Base-by-base conservation (phyloP, 768 basidiomycete genomes). In the Hebeloma cylindrosporum region DNA sequence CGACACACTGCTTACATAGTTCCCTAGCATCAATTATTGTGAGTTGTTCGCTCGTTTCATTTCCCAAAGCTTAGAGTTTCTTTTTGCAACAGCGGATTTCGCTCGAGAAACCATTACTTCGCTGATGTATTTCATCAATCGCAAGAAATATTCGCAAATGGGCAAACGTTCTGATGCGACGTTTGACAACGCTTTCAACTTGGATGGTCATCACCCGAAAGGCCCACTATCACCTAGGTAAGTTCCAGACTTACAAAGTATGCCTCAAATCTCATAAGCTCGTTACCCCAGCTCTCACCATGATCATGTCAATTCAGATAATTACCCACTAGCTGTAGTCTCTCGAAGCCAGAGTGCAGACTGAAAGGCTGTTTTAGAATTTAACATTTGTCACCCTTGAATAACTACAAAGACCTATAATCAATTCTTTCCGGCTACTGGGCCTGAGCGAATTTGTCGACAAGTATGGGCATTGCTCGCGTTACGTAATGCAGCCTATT, bases 1-100 rank as follows among this genome's bases (percentile, higher is more conserved):
- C 9, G 3, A 41, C 10, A 36, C 13, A 17, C 14, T 2, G 21
- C 26, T 39, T 16, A 21, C 7, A 34, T 22, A 28, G 26, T 27
- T 16, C 9, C 34, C 34, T 40, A 69, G 68, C 13, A 64, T 70
- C 48, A 68, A 70, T 47, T 65, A 58, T 26, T 59, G 65, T 64
- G 22, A 40, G 53, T 43, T 11, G 4, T 39, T 11, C 25, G 5
- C 5, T 21, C 17, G 7, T 4, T 18, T 31, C n/a, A 10, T 5
- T n/a, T 5, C 14, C 18, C 14, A 17, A 18, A 33, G 8, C 37
- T 16, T 22, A 6, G 3, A 43, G 10, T 35, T 2, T 16, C 14
- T 16, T 25, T 29, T 8, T 40, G 29, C 22, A 16, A 5, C 27
- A 58, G 56, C 53, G 28, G 56, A 58, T 20, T 58, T 58, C 22